These are phyloP conservation scores for Syzygium jambos DNA, from an alignment of 345 rosid genomes.

Conservation along the genomic window DNA sequence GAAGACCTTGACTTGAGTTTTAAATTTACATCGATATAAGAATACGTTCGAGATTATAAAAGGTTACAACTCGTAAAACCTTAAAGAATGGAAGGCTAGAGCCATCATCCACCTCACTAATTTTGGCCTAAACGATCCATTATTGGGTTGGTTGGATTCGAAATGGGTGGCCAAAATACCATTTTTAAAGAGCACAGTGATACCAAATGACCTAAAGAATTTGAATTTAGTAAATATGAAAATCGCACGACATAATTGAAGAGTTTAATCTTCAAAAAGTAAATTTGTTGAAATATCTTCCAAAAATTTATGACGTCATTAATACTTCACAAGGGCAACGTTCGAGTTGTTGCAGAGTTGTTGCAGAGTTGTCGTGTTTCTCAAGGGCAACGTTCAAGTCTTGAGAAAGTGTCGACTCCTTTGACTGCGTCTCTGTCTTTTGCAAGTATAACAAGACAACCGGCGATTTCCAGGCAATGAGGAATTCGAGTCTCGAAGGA, in stretches of 20 bases:
- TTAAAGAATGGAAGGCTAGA: too few relatives aligned
- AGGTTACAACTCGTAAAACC: too few relatives aligned
- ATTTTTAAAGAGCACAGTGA: too few relatives aligned
- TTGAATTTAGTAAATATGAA: too few relatives aligned
- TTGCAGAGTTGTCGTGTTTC: neutral
- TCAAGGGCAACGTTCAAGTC: neutral
- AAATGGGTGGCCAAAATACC: too few relatives aligned
- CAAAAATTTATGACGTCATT: neutral
- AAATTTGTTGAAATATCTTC: neutral
- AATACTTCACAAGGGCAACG: neutral
- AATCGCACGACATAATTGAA: neutral
- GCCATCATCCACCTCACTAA: too few relatives aligned
- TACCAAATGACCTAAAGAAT: conserved; percentile 5
- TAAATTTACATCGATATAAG: too few relatives aligned
- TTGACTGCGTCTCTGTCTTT: neutral
- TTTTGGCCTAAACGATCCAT: too few relatives aligned
- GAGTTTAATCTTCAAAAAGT: neutral
- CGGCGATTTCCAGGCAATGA: neutral
- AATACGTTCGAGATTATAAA: too few relatives aligned
- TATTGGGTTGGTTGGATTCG: too few relatives aligned
- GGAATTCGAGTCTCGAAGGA: neutral
- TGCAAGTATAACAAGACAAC: neutral
- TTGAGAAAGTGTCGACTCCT: neutral
- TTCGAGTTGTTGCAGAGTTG: too few relatives aligned
- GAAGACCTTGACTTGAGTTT: too few relatives aligned